A percentile compares a stretch with the other conserved stretches of the same genome.
Evolutionary conservation across 805 yeast genomes (phyloP).

Genomic region (Candida insectorum): DNA sequence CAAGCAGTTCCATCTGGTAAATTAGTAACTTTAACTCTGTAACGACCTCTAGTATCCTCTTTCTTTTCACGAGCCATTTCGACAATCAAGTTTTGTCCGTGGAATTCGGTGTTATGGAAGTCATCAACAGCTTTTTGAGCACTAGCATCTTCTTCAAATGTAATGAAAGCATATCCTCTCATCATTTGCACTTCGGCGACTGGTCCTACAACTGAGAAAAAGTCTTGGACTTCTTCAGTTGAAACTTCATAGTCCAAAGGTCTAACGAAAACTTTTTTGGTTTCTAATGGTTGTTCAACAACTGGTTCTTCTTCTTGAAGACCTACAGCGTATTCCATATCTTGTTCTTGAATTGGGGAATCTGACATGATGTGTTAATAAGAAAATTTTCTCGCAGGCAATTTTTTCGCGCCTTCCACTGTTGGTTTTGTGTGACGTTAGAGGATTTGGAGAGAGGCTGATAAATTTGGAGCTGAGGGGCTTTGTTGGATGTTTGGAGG

Average conservation of each 20-base stretch:
- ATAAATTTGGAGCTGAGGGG: too few relatives aligned
- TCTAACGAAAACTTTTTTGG: conserved; percentile 50
- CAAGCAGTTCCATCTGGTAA: conserved; percentile 77
- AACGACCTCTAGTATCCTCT: conserved; percentile 66
- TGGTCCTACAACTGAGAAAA: conserved; percentile 64
- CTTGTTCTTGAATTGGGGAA: not conserved
- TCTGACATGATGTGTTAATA: conserved; percentile 7
- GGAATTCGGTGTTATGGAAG: conserved; percentile 43
- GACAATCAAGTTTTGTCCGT: conserved; percentile 48
- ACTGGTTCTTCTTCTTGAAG: conserved; percentile 3
- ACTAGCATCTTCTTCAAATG: conserved; percentile 63
- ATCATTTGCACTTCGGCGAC: conserved; percentile 64
- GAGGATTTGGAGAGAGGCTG: too few relatives aligned
- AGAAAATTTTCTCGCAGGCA: too few relatives aligned
- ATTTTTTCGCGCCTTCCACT: not conserved
- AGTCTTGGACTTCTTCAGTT: conserved; percentile 61
- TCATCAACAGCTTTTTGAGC: conserved; percentile 50
- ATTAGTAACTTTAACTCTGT: conserved; percentile 64
- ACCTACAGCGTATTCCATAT: conserved; percentile 1
- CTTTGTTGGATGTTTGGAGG: too few relatives aligned
- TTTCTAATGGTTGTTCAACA: conserved; percentile 13
- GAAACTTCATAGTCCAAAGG: conserved; percentile 54
- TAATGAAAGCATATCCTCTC: conserved; percentile 88
- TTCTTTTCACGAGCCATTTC: conserved; percentile 56
- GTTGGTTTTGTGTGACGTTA: too few relatives aligned